Percentiles rank a stretch among this genome's conserved stretches.
These are phyloP conservation scores for Emergomyces africanus DNA, from an alignment of 2,329 filamentous ascomycete species.

Conservation along the genomic window DNA sequence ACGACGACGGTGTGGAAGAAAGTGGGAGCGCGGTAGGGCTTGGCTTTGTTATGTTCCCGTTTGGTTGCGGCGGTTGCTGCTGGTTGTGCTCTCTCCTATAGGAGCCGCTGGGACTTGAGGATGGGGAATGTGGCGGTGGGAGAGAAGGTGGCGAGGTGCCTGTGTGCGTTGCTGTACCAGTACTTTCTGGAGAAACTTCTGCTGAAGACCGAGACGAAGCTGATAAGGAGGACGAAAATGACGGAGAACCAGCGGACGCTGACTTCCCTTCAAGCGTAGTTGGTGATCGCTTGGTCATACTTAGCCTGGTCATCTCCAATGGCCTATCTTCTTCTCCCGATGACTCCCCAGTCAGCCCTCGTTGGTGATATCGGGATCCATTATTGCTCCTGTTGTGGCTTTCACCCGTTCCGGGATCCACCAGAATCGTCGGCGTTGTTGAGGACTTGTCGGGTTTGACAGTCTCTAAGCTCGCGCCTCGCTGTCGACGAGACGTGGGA, in stretches of 20 bases:
- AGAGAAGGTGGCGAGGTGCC: neutral
- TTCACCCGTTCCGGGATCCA: neutral
- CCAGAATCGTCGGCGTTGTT: neutral
- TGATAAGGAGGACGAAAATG: neutral
- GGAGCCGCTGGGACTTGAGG: neutral
- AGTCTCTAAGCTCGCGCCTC: neutral
- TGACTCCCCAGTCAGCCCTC: slow-evolving; percentile 41
- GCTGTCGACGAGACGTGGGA: slow-evolving; percentile 3
- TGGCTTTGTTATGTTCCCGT: neutral
- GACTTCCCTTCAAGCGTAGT: neutral
- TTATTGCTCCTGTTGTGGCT: slow-evolving; percentile 6
- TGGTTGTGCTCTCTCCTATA: neutral
- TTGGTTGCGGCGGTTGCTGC: neutral
- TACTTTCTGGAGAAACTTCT: neutral
- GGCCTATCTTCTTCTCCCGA: slow-evolving; percentile 70
- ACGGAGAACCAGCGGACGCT: neutral
- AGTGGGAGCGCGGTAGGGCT: neutral
- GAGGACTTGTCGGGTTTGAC: neutral
- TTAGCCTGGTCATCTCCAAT: slow-evolving; percentile 63
- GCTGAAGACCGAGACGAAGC: neutral
- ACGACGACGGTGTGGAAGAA: neutral
- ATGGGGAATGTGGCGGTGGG: neutral
- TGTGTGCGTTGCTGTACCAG: neutral
- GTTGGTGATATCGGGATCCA: slow-evolving; percentile 33
- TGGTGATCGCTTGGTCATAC: slow-evolving; percentile 6